phyloP scores from a whole-genome alignment of 2,329 filamentous ascomycete species.

The Nectriaceae sp. region DNA sequence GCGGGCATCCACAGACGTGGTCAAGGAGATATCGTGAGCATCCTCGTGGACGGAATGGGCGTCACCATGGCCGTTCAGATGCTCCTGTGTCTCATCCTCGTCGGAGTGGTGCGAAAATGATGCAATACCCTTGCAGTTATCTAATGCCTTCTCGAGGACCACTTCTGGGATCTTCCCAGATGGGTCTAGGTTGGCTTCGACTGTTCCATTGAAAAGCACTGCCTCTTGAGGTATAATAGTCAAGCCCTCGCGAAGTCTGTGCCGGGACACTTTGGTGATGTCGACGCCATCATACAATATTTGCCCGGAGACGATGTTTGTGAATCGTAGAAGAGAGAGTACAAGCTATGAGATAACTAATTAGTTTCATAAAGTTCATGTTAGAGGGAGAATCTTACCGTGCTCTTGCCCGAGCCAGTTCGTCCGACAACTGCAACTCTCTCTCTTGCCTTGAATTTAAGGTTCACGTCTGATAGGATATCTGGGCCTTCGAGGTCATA shows the following conservation, averaged over 20 bases:
- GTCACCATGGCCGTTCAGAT: conserved; percentile 13
- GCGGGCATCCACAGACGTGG: conserved; percentile 51
- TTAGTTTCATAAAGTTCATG: conserved; percentile 8
- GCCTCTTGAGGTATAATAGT: conserved; percentile 63
- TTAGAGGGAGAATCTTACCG: conserved; percentile 51
- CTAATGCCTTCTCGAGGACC: conserved; percentile 59
- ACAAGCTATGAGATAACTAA: conserved; percentile 39
- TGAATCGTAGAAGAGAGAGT: conserved; percentile 56
- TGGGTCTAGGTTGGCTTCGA: conserved; percentile 64
- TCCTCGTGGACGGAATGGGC: conserved; percentile 11
- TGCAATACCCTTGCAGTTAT: conserved; percentile 62
- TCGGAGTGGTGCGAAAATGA: conserved; percentile 47
- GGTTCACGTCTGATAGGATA: conserved; percentile 52
- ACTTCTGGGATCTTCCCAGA: conserved; percentile 56
- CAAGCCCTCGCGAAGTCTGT: conserved; percentile 53
- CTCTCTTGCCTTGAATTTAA: conserved; percentile 64
- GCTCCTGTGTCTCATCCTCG: conserved; percentile 30
- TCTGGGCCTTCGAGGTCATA: conserved; percentile 48
- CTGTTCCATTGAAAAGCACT: conserved; percentile 55
- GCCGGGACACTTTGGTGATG: conserved; percentile 53
- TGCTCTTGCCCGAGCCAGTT: conserved; percentile 83
- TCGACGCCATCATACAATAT: conserved; percentile 59
- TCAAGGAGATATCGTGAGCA: conserved; percentile 36
- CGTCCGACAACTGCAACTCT: conserved; percentile 79
- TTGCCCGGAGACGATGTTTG: conserved; percentile 51